These are phyloP conservation scores for Trichoderma polysporum DNA, from an alignment of 2,329 filamentous ascomycete species.

Conservation along the genomic window DNA sequence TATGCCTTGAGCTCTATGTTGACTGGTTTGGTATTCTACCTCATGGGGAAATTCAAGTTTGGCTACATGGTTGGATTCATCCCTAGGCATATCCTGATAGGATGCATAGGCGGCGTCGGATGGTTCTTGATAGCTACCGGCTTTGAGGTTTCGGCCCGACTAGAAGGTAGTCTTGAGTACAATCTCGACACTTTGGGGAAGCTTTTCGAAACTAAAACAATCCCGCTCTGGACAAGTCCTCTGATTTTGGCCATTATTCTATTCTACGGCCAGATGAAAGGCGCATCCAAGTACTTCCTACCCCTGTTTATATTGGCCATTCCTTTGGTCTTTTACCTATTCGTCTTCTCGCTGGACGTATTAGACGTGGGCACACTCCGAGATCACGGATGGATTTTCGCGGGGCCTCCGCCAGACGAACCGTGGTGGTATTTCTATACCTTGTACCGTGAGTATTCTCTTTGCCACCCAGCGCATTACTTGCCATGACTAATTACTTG, in stretches of 20 bases:
- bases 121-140: slow-evolving; percentile 92
- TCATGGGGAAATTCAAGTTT: slow-evolving; percentile 82
- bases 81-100: slow-evolving; percentile 91
- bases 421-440: slow-evolving; percentile 99
- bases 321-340: slow-evolving; percentile 73
- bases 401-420: slow-evolving; percentile 77
- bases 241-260: slow-evolving; percentile 73
- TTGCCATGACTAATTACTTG: neutral
- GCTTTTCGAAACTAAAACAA: slow-evolving; percentile 70
- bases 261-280: slow-evolving; percentile 71
- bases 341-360: slow-evolving; percentile 67
- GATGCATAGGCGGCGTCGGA: slow-evolving; percentile 94
- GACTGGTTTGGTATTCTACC: slow-evolving; percentile 87
- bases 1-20: slow-evolving; percentile 89
- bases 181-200: slow-evolving; percentile 72
- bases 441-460: slow-evolving; percentile 70
- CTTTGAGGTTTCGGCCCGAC: slow-evolving; percentile 85
- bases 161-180: slow-evolving; percentile 83
- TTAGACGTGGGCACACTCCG: slow-evolving; percentile 68
- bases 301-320: slow-evolving; percentile 83
- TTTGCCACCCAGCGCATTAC: neutral
- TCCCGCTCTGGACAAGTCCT: slow-evolving; percentile 81
- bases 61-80: slow-evolving; percentile 97
- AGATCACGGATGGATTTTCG: slow-evolving; percentile 83
- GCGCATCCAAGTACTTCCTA: slow-evolving; percentile 80